These are phyloP conservation scores for Leccinum fuscescens DNA, from an alignment of 1,284 basidiomycete species.

Conservation along the genomic window DNA sequence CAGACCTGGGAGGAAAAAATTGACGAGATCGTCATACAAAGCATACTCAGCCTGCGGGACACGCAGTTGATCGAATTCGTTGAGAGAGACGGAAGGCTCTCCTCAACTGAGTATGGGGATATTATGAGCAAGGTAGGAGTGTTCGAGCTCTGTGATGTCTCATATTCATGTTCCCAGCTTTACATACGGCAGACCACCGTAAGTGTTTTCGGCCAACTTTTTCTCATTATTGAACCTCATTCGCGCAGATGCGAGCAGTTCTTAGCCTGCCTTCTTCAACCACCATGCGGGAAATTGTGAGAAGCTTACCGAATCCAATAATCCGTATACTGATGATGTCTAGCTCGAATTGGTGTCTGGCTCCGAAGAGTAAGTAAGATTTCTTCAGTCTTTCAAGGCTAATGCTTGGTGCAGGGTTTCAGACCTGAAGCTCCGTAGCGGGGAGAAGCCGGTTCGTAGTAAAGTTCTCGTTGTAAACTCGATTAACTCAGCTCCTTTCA, in stretches of 20 bases:
- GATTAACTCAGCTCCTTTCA: conserved; percentile 20
- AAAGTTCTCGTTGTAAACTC: background rate
- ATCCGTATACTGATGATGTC: conserved; percentile 6
- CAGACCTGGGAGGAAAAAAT: conserved; percentile 70
- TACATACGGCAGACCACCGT: conserved; percentile 73
- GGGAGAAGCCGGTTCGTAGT: conserved; percentile 61
- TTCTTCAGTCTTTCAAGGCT: background rate
- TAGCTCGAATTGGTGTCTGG: conserved; percentile 65
- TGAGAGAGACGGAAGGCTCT: conserved; percentile 42
- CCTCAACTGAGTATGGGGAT: conserved; percentile 72
- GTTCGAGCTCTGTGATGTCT: conserved; percentile 1
- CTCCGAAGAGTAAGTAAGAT: conserved; percentile 60
- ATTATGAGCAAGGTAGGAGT: conserved; percentile 76
- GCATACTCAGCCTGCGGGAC: conserved; percentile 57
- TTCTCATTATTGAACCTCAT: background rate
- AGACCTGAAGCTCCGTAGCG: conserved; percentile 62
- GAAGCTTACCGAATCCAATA: conserved; percentile 20
- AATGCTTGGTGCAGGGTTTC: conserved; percentile 46
- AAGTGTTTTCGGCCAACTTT: conserved; percentile 5
- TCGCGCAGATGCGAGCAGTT: conserved; percentile 62
- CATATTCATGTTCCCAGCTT: conserved; percentile 43
- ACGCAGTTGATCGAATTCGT: conserved; percentile 56
- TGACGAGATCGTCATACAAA: conserved; percentile 69
- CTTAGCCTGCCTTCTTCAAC: conserved; percentile 55
- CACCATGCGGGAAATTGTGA: conserved; percentile 63